Evolutionary conservation across 1,284 basidiomycete species (phyloP).

Genomic region (Leccinum pachyderme): DNA sequence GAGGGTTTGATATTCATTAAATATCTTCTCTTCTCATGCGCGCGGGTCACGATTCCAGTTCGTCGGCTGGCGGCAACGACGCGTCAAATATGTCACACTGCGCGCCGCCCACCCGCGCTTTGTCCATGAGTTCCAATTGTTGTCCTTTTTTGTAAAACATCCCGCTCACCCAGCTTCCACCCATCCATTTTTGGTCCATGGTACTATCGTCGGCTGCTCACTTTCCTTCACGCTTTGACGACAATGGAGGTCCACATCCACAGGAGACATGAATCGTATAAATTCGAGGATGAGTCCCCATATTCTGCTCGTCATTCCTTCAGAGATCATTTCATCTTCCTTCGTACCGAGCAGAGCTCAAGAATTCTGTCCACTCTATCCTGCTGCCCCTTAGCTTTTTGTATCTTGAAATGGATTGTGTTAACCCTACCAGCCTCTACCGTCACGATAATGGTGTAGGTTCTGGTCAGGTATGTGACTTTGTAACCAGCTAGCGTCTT

Average conservation of each 20-base stretch:
- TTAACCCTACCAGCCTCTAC: constrained; percentile 3
- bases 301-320: background rate
- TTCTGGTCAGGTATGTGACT: constrained; percentile 9
- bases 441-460: constrained; percentile 1
- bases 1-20: background rate
- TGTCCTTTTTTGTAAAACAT: constrained; percentile 5
- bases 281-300: constrained; percentile 6
- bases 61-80: background rate
- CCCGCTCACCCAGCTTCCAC: background rate
- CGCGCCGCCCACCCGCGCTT: background rate
- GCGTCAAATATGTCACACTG: background rate
- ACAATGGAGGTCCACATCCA: constrained; percentile 13
- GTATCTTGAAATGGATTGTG: constrained; percentile 2
- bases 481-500: background rate
- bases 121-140: constrained; percentile 14
- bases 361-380: background rate
- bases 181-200: background rate
- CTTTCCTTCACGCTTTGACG: constrained; percentile 17
- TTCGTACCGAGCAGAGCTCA: constrained; percentile 6
- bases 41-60: background rate
- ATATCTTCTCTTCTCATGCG: background rate
- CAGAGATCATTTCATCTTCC: background rate
- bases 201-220: background rate
- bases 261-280: constrained; percentile 11
- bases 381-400: background rate